Evolutionary conservation across 2,329 filamentous ascomycete genomes (phyloP).

Genomic region (Aspergillus amoenus): DNA sequence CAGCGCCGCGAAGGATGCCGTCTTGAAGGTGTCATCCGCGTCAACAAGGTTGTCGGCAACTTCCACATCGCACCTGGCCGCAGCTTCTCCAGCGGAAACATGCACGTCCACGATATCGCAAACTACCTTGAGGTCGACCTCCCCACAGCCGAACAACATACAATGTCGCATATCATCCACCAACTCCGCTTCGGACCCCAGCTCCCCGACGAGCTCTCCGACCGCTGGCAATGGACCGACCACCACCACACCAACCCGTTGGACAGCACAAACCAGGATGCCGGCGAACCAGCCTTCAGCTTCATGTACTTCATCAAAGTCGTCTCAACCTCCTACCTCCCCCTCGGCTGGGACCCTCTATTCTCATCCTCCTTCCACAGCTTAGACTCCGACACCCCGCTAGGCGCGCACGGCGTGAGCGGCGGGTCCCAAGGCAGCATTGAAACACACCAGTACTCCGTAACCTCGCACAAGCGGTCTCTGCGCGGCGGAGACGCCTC

Average conservation of each 20-base stretch:
- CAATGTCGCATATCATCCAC: conserved; percentile 87
- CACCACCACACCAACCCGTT: conserved; percentile 86
- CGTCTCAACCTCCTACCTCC: conserved; percentile 90
- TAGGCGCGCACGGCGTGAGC: conserved; percentile 69
- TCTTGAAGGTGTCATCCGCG: conserved; percentile 84
- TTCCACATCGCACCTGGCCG: conserved; percentile 97
- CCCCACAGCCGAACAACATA: conserved; percentile 68
- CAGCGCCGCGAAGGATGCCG: conserved; percentile 92
- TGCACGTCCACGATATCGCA: conserved; percentile 96
- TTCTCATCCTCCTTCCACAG: conserved; percentile 39
- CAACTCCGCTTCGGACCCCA: conserved; percentile 89
- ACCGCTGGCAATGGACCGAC: conserved; percentile 72
- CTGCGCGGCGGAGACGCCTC: conserved; percentile 79
- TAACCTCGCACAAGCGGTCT: conserved; percentile 93
- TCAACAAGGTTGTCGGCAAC: conserved; percentile 98
- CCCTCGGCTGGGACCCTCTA: conserved; percentile 79
- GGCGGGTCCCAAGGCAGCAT: conserved; percentile 72
- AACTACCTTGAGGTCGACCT: conserved; percentile 75
- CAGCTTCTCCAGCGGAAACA: conserved; percentile 92
- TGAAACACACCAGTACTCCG: conserved; percentile 97
- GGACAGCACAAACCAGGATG: conserved; percentile 74
- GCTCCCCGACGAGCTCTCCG: conserved; percentile 69
- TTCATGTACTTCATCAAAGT: conserved; percentile 99
- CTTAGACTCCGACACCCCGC: conserved; percentile 54
- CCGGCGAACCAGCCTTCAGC: conserved; percentile 81